A percentile compares a stretch with the other conserved stretches of the same genome.
Evolutionary conservation across 148 eudicot genomes (phyloP).

Genomic region (Dianthus caryophyllus): DNA sequence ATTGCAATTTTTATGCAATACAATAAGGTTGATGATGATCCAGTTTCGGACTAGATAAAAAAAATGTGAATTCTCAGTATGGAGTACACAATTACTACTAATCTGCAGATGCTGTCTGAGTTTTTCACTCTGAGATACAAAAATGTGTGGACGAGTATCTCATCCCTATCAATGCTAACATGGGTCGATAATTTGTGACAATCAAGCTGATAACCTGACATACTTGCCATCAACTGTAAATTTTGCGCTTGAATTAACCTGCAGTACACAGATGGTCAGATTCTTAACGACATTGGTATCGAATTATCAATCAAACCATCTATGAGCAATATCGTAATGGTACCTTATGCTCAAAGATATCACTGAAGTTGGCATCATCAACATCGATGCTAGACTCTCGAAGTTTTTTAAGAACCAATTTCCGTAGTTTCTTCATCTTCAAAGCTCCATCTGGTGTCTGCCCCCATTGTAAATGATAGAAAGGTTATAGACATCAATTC

Average conservation of each 20-base stretch:
- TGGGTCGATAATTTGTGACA: conserved; percentile 10
- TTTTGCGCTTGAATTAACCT: conserved; percentile 75
- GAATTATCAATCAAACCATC: too few species aligned
- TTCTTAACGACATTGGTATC: neutral
- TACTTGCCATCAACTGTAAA: conserved; percentile 57
- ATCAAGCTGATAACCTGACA: conserved; percentile 46
- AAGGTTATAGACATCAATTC: neutral
- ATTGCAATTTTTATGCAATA: neutral
- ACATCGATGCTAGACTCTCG: conserved; percentile 42
- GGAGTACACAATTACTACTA: neutral
- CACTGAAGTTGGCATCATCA: conserved; percentile 37
- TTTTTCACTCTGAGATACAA: conserved; percentile 14
- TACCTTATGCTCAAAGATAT: conserved; percentile 61
- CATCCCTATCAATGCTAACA: neutral
- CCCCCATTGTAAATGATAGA: conserved; percentile 8
- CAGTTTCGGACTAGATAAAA: neutral
- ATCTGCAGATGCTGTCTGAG: neutral
- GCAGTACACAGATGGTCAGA: conserved; percentile 21
- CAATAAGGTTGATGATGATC: neutral
- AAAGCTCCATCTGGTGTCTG: conserved; percentile 58
- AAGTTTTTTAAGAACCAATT: conserved; percentile 47
- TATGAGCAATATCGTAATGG: neutral
- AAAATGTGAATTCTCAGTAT: neutral
- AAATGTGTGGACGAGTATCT: conserved; percentile 8
- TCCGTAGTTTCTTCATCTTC: conserved; percentile 64